Base-by-base conservation (phyloP, 306 rosid genomes). In the Ziziphus jujuba region DNA sequence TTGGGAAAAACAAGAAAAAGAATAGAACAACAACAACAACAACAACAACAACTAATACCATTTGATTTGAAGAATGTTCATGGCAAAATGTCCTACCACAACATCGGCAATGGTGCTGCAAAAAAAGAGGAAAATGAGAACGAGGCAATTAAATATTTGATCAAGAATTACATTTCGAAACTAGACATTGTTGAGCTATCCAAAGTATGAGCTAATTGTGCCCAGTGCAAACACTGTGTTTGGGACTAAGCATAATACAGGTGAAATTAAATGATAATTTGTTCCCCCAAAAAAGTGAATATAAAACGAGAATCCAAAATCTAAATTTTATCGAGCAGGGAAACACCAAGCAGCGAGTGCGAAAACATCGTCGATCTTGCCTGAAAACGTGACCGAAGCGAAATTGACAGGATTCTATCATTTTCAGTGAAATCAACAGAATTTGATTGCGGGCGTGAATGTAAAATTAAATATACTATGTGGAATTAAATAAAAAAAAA, bases 91-190 rank as follows among this genome's bases (percentile, higher is more conserved):
- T 91, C 81, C 92, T 86, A 75, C 97, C 99, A 61, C 99, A 91
- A 67, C 86, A 73, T 36, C 99, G 88, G 75, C 99, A 95, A 73
- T 95, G 99, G 80, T 88, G 96, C 97, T 95, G 89, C 91, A 82
- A 40, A 77, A 45, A 23, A n/a, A n/a, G n/a, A 56, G 70, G 68
- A 53, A 44, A 15, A 73, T 16, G 13, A 20, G 7, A 49, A 13
- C 20, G 54, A 36, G 50, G 60, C 35, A 47, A 23, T 17, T 14
- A 17, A 56, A 9, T 45, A 28, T 19, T 7, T 20, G 17, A 36
- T n/a, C 25, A 60, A 60, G 16, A 60, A 43, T 38, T 43, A 50
- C 21, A 12, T 61, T 43, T 23, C 52, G 49, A 59, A 33, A 59
- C 47, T 19, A 11, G 13, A 10, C 49, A 9, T 14, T 44, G 16